Conservation (phyloP, 306 rosid species). For the Cicer cuneatum region DNA sequence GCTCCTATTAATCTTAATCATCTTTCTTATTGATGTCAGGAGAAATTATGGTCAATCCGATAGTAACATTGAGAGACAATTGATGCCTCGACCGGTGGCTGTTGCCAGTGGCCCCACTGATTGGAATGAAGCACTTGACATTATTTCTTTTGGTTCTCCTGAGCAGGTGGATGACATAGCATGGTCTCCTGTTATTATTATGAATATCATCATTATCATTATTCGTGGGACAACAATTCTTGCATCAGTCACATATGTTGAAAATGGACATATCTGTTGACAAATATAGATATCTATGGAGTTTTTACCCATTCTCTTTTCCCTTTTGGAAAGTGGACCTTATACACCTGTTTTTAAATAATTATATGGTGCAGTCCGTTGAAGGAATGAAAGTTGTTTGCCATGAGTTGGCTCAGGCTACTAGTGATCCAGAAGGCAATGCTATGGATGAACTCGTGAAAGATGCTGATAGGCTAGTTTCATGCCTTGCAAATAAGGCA, state of each 20-base stretch:
- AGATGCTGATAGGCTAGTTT: constrained; percentile 93
- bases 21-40: constrained; percentile 51
- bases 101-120: constrained; percentile 82
- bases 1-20: neutral
- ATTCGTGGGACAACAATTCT: neutral
- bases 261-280: neutral
- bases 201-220: neutral
- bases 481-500: constrained; percentile 93
- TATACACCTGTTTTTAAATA: constrained; percentile 38
- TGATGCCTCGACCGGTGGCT: constrained; percentile 59
- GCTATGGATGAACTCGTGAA: constrained; percentile 84
- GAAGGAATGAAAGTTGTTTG: constrained; percentile 99
- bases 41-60: constrained; percentile 75
- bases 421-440: constrained; percentile 89
- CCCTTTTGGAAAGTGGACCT: constrained; percentile 5
- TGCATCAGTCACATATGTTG: neutral
- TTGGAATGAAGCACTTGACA: constrained; percentile 97
- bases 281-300: neutral
- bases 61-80: constrained; percentile 66
- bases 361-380: constrained; percentile 74
- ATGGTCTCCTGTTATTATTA: neutral
- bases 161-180: constrained; percentile 71
- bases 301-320: neutral
- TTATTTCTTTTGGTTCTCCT: constrained; percentile 91
- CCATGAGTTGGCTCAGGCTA: constrained; percentile 94